These are phyloP conservation scores for Aspergillus avenaceus DNA, from an alignment of 495 filamentous ascomycete genomes.

Conservation along the genomic window DNA sequence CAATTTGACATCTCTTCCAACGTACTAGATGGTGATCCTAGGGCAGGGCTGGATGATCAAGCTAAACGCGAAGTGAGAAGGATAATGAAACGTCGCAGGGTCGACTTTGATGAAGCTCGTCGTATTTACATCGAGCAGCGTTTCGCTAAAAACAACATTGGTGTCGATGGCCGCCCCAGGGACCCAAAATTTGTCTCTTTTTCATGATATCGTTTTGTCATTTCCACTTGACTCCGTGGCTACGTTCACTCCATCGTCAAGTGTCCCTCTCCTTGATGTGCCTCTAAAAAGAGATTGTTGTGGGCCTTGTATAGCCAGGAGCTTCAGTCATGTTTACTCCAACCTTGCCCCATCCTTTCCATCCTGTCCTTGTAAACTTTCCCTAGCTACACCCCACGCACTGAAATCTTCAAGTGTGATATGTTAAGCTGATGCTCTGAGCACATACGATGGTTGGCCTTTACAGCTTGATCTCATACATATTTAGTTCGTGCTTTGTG, in stretches of 20 bases:
- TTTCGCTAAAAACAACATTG: conserved; percentile 84
- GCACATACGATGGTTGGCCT: too few relatives aligned
- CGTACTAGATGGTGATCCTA: conserved; percentile 67
- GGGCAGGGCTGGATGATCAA: conserved; percentile 72
- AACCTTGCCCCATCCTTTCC: too few relatives aligned
- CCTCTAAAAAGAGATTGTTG: neutral
- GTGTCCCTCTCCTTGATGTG: neutral
- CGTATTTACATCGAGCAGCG: conserved; percentile 76
- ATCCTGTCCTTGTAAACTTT: too few relatives aligned
- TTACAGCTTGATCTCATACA: too few relatives aligned
- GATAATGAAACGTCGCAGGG: conserved; percentile 77
- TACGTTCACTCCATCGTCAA: neutral
- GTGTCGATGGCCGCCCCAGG: conserved; percentile 76
- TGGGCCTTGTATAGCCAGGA: too few relatives aligned
- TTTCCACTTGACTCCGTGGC: neutral
- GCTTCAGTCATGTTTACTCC: too few relatives aligned
- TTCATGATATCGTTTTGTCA: conserved; percentile 51
- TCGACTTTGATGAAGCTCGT: conserved; percentile 89
- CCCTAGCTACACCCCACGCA: too few relatives aligned
- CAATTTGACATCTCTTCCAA: conserved; percentile 80
- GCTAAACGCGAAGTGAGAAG: conserved; percentile 75
- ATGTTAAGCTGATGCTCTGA: too few relatives aligned
- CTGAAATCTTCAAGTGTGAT: too few relatives aligned
- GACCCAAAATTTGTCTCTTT: conserved; percentile 96
- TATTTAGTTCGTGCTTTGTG: too few relatives aligned